These are phyloP conservation scores for barley (Hordeum vulgare) DNA, from an alignment of 176 grass and related monocot species.

Conservation along the genomic window DNA sequence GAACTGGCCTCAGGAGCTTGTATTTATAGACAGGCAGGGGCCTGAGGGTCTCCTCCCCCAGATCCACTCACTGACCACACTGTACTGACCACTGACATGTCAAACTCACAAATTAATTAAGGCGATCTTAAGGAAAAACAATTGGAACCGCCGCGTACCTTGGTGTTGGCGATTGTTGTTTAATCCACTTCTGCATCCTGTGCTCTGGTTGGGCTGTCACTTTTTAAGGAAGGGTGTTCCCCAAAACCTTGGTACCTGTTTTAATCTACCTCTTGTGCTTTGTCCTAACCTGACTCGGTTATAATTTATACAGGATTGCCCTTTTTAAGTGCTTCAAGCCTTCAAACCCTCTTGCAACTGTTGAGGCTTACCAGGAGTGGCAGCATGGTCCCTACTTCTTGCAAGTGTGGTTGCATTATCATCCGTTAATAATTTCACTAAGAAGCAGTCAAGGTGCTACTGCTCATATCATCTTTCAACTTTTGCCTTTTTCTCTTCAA, in stretches of 20 bases:
- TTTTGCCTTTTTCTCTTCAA: neutral
- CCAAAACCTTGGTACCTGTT: slow-evolving; percentile 34
- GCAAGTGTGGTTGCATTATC: neutral
- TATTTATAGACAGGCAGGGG: slow-evolving; percentile 30
- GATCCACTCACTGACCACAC: neutral
- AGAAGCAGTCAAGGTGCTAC: neutral
- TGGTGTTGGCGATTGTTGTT: slow-evolving; percentile 13
- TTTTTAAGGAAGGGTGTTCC: slow-evolving; percentile 69
- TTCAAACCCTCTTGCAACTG: neutral
- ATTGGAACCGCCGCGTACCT: neutral
- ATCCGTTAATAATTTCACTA: neutral
- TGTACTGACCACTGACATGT: slow-evolving; percentile 31
- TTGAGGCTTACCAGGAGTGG: slow-evolving; percentile 11
- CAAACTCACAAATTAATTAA: slow-evolving; percentile 29
- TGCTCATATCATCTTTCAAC: neutral
- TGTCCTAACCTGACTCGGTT: slow-evolving; percentile 1
- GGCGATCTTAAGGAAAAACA: neutral
- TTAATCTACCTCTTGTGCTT: neutral
- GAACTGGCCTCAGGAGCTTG: slow-evolving; percentile 16
- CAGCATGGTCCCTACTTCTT: slow-evolving; percentile 23
- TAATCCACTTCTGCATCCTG: slow-evolving; percentile 3
- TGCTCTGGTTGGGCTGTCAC: slow-evolving; percentile 43
- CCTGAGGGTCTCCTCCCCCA: neutral
- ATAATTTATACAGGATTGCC: slow-evolving; percentile 5
- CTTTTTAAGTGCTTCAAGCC: neutral